Conservation (phyloP, 1,139 yeast genomes). For the Nadsonia starkeyi-henricii region DNA sequence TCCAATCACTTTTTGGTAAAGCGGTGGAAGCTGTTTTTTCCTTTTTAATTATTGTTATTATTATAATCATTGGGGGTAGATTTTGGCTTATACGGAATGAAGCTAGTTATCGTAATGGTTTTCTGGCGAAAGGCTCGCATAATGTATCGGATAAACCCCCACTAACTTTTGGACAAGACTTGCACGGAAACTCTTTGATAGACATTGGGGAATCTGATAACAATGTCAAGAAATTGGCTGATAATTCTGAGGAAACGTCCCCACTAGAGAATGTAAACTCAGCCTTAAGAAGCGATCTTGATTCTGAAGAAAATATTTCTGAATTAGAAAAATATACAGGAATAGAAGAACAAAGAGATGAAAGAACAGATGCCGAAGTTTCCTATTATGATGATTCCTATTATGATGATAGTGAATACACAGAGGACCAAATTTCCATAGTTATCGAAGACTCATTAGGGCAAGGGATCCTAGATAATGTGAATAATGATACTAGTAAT, state of each 20-base stretch:
- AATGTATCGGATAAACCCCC: no score
- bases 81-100: constrained; percentile 6
- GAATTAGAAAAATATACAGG: constrained; percentile 9
- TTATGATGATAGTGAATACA: constrained; percentile 38
- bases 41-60: background rate
- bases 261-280: no score
- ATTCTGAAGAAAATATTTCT: background rate
- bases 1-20: background rate
- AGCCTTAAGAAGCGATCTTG: no score
- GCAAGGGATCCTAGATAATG: background rate
- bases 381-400: constrained; percentile 83
- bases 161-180: no score
- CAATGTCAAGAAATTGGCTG: no score
- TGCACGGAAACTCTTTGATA: no score
- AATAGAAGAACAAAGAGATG: constrained; percentile 7
- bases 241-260: no score
- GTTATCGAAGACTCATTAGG: background rate
- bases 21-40: background rate
- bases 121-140: no score
- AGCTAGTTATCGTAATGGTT: constrained; percentile 23
- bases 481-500: constrained; percentile 3
- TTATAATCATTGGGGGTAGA: background rate
- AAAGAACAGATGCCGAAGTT: constrained; percentile 10
- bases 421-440: background rate
- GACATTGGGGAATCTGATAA: no score